Percentiles rank a stretch among this genome's conserved stretches.
These are phyloP conservation scores for Boletus sp. DNA, from an alignment of 768 basidiomycete species.

Conservation along the genomic window DNA sequence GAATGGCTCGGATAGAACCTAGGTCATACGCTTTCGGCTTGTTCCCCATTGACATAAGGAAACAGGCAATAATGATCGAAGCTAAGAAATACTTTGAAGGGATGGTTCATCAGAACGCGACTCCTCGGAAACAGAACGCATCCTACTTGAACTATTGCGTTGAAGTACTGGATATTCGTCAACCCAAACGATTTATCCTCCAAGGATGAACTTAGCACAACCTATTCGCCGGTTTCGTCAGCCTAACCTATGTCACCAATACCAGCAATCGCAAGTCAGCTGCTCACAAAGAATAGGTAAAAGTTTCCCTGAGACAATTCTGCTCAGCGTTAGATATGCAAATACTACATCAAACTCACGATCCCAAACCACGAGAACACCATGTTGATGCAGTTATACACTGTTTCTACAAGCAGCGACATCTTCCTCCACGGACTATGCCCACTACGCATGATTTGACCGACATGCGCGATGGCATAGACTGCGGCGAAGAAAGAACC, in stretches of 20 bases:
- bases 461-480: conserved; percentile 81
- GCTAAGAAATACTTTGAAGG: conserved; percentile 69
- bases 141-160: conserved; percentile 68
- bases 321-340: background rate
- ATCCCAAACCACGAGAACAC: conserved; percentile 93
- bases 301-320: conserved; percentile 71
- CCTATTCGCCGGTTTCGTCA: conserved; percentile 38
- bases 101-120: conserved; percentile 1
- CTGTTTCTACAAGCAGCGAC: conserved; percentile 71
- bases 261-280: background rate
- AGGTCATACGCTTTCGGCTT: conserved; percentile 69
- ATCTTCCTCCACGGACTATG: conserved; percentile 77
- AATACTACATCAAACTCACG: conserved; percentile 42
- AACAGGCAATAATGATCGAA: conserved; percentile 81
- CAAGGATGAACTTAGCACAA: conserved; percentile 84
- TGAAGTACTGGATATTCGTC: conserved; percentile 64
- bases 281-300: conserved; percentile 86
- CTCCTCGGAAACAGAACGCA: background rate
- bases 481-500: conserved; percentile 95
- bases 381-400: conserved; percentile 85
- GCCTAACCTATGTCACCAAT: background rate
- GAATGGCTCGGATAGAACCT: background rate
- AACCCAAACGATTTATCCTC: conserved; percentile 71
- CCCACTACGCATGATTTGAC: conserved; percentile 34
- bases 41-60: conserved; percentile 95